Base-by-base conservation (phyloP, 768 basidiomycete genomes). In the Calvatia gigantea region DNA sequence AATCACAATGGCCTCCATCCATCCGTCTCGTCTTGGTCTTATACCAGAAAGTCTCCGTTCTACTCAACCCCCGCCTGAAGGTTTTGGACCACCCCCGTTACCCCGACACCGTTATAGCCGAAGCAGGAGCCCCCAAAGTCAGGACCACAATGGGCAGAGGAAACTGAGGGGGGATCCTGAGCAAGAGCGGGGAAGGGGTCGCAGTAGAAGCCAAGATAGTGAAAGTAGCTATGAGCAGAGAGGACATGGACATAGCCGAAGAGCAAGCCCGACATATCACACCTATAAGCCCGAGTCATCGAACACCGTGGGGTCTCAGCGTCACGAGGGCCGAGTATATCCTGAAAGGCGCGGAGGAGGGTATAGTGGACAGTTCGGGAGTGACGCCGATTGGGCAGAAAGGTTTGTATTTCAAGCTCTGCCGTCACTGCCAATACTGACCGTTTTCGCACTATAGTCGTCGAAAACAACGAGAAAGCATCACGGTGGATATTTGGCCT, bases 401-500 rank as follows among this genome's bases (percentile, higher is more conserved):
- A 82, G 83, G 91, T 89, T 59, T 51, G 79, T 69, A 25, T 31
- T n/a, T 54, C 49, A 12, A 11, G 8, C 31, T 21, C 19, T 1
- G 4, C 19, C 9, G 19, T 25, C 21, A 42, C 9, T 12, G 6
- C 21, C 6, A 11, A 7, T 4, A 28, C 54, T 31, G 38, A 14
- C 12, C 52, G 8, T 25, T 15, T 6, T 8, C 11, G 29, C 31
- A 33, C 15, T 17, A 32, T 32, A 31, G 17, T 21, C 41, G 21
- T 15, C 9, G 39, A 21, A 65, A 75, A 44, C 85, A 92, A 65
- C 77, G 92, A 45, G 83, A 83, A 61, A 74, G 62, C 4, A 80
- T 71, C 7, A 76, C 75, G 4, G 67, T 84, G 1, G 78, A 79
- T 61, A 76, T 91, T n/a, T 94, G 92, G 92, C 92, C 92, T 1